These are phyloP conservation scores for Kockovaella imperatae DNA, from an alignment of 768 basidiomycete species.

Conservation along the genomic window DNA sequence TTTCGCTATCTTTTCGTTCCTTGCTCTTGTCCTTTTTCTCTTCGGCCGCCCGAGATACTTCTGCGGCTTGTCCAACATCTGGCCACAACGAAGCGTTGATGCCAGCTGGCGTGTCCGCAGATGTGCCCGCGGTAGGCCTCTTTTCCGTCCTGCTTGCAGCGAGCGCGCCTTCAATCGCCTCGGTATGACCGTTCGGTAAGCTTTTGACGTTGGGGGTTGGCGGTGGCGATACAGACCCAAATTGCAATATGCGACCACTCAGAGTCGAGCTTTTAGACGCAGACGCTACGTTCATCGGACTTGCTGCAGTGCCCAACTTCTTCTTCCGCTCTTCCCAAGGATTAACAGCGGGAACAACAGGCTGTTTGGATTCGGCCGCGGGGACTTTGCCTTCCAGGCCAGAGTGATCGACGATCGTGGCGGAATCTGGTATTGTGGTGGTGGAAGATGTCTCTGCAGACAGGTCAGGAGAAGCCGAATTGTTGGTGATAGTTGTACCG, in stretches of 20 bases:
- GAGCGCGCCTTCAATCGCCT: no score
- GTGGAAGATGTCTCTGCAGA: slow-evolving; percentile 10
- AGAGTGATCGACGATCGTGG: slow-evolving; percentile 1
- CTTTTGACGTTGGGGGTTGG: no score
- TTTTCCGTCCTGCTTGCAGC: no score
- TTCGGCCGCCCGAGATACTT: slow-evolving; percentile 16
- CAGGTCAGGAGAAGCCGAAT: slow-evolving; percentile 2
- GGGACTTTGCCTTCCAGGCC: not conserved
- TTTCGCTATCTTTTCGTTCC: slow-evolving; percentile 20
- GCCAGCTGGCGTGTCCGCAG: no score
- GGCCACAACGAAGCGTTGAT: slow-evolving; percentile 34
- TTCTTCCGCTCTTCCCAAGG: slow-evolving; percentile 27
- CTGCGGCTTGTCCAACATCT: slow-evolving; percentile 30
- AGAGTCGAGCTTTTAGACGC: no score
- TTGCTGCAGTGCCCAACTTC: no score
- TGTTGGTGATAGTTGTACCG: slow-evolving; percentile 14
- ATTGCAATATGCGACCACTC: no score
- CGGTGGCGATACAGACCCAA: no score
- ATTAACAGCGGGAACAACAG: slow-evolving; percentile 28
- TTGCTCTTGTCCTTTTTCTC: slow-evolving; percentile 23
- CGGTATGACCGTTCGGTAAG: no score
- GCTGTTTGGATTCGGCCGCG: not conserved
- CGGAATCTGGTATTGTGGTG: slow-evolving; percentile 9
- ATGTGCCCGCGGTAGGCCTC: no score
- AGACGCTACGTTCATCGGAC: no score